These are phyloP conservation scores for Phytophthora fragariae DNA, from an alignment of 352 stramenopile genomes.

Conservation along the genomic window DNA sequence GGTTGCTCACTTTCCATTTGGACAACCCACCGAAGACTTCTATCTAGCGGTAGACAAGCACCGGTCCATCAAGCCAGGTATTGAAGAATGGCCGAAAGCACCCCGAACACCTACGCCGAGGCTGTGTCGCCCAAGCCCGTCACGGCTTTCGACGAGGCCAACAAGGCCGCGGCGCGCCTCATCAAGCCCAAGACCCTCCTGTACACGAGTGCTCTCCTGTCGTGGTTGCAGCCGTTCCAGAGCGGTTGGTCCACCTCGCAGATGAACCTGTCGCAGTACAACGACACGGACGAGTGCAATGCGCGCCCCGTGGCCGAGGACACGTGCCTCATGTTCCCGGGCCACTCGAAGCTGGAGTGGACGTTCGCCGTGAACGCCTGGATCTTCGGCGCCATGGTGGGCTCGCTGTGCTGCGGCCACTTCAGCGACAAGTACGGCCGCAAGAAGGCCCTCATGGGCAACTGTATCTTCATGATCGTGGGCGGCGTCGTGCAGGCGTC, in stretches of 20 bases:
- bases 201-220: slow-evolving; percentile 34
- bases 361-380: slow-evolving; percentile 34
- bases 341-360: slow-evolving; percentile 34
- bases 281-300: slow-evolving; percentile 34
- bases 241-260: slow-evolving; percentile 41
- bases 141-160: slow-evolving; percentile 4
- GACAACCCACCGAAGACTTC: slow-evolving; percentile 8
- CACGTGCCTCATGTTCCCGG: slow-evolving; percentile 36
- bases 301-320: slow-evolving; percentile 29
- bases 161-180: slow-evolving; percentile 19
- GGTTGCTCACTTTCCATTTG: slow-evolving; percentile 7
- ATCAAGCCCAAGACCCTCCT: slow-evolving; percentile 35
- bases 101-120: slow-evolving; percentile 16
- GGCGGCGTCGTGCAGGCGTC: slow-evolving; percentile 27
- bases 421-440: slow-evolving; percentile 34
- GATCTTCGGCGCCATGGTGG: slow-evolving; percentile 32
- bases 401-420: slow-evolving; percentile 23
- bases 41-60: too few relatives aligned
- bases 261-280: slow-evolving; percentile 38
- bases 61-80: too few relatives aligned
- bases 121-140: slow-evolving; percentile 9
- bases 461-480: slow-evolving; percentile 50
- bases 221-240: slow-evolving; percentile 38
- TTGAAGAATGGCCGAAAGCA: too few relatives aligned
- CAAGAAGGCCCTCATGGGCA: slow-evolving; percentile 33